Conservation (phyloP, 106 monocot genomes). For the Gastrodia elata region DNA sequence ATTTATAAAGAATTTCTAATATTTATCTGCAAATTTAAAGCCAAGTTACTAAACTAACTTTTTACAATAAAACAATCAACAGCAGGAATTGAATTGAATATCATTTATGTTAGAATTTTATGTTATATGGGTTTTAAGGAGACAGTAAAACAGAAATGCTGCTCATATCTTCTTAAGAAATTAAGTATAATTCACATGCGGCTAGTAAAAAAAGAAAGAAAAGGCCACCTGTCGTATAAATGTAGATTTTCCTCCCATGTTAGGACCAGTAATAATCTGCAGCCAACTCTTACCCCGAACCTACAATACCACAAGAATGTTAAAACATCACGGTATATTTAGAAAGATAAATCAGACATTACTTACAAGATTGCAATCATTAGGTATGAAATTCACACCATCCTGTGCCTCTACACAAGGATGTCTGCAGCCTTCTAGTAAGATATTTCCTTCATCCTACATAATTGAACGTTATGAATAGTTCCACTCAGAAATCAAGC, state of each 20-base stretch:
- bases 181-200: not conserved
- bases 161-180: not conserved
- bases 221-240: conserved; percentile 89
- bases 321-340: not conserved
- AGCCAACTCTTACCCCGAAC: conserved; percentile 90
- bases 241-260: conserved; percentile 99
- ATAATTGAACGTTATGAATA: conserved; percentile 4
- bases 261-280: conserved; percentile 97
- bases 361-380: conserved; percentile 90
- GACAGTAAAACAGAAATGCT: conserved; percentile 3
- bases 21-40: not conserved
- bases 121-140: not conserved
- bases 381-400: conserved; percentile 93
- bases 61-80: not conserved
- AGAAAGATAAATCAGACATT: conserved; percentile 3
- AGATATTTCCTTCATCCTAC: conserved; percentile 88
- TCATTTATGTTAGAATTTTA: not conserved
- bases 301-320: conserved; percentile 21
- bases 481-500: not conserved
- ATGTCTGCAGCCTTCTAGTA: conserved; percentile 90
- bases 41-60: not conserved
- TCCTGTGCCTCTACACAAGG: conserved; percentile 99
- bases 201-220: not conserved
- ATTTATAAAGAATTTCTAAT: not conserved
- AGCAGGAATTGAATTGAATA: not conserved